A percentile compares a stretch with the other conserved stretches of the same genome.
phyloP scores from a whole-genome alignment of 2,329 filamentous ascomycete genomes.

The Botrytis deweyae region DNA sequence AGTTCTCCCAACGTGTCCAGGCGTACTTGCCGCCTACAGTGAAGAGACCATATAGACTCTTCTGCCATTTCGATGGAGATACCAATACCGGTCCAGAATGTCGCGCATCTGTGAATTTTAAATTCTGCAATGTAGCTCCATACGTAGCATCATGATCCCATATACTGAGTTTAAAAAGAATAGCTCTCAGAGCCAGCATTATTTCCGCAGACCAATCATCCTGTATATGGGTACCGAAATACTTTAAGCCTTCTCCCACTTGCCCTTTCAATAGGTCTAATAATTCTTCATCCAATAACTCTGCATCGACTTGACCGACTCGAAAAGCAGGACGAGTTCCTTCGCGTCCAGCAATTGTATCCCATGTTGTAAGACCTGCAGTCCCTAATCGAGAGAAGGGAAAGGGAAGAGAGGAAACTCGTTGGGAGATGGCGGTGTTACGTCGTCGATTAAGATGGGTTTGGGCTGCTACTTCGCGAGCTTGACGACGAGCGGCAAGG shows the following conservation, averaged over 20 bases:
- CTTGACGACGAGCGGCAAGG: conserved; percentile 75
- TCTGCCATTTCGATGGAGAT: conserved; percentile 78
- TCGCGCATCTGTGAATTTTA: conserved; percentile 85
- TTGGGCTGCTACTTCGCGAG: conserved; percentile 66
- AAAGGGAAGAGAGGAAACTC: conserved; percentile 57
- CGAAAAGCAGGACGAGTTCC: conserved; percentile 84
- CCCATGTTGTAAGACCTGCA: conserved; percentile 59
- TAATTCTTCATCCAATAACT: conserved; percentile 90
- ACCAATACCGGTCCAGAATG: conserved; percentile 59
- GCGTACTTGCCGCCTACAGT: conserved; percentile 86
- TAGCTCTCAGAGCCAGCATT: conserved; percentile 68
- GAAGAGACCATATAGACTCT: conserved; percentile 76
- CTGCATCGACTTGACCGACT: conserved; percentile 93
- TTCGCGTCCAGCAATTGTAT: conserved; percentile 68
- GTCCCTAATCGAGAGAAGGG: conserved; percentile 60
- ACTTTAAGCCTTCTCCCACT: conserved; percentile 83
- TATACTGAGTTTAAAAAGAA: conserved; percentile 90
- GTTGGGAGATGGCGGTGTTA: conserved; percentile 53
- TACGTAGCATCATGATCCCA: conserved; percentile 98
- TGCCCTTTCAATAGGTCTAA: conserved; percentile 82
- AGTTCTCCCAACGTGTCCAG: conserved; percentile 90
- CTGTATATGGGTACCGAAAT: conserved; percentile 74
- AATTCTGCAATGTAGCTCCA: conserved; percentile 86
- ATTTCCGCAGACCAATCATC: conserved; percentile 91
- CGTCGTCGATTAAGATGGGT: conserved; percentile 49